Evolutionary conservation across 306 rosid genomes (phyloP).

Genomic region (Malus fusca): DNA sequence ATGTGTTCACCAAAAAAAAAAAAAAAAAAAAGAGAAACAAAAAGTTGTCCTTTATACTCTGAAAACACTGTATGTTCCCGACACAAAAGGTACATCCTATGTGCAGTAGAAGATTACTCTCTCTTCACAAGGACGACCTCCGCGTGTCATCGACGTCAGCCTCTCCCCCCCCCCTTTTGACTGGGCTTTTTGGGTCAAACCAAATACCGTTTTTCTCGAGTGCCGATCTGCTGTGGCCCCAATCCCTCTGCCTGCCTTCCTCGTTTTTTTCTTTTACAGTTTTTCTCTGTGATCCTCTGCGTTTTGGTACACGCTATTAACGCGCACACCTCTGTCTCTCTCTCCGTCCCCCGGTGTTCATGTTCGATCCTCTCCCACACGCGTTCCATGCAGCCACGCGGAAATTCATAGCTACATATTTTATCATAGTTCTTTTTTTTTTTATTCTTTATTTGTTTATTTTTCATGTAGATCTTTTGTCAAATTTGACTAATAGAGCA

Average conservation of each 20-base stretch:
- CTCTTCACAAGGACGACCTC: not conserved
- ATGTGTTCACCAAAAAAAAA: too few relatives aligned
- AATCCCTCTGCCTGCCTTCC: not conserved
- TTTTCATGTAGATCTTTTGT: not conserved
- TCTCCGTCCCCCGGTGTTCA: not conserved
- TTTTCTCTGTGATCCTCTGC: conserved; percentile 22
- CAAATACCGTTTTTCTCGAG: not conserved
- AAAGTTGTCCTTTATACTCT: too few relatives aligned
- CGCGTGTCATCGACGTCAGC: conserved; percentile 13
- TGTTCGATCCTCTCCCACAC: not conserved
- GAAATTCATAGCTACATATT: too few relatives aligned
- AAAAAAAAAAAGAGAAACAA: too few relatives aligned
- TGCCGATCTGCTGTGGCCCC: too few relatives aligned
- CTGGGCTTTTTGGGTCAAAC: conserved; percentile 9
- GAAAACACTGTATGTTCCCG: not conserved
- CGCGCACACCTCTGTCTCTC: not conserved
- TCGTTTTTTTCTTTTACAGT: not conserved
- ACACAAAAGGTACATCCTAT: not conserved
- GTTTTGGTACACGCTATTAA: conserved; percentile 11
- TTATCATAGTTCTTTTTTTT: too few relatives aligned
- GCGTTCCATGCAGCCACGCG: not conserved
- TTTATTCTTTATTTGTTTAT: too few relatives aligned
- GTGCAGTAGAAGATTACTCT: not conserved
- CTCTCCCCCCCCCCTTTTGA: not conserved
- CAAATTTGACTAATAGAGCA: not conserved